Percentiles rank a stretch among this genome's conserved stretches.
These are phyloP conservation scores for Cryptococcus jaspeensis DNA, from an alignment of 1,284 basidiomycete genomes.

Conservation along the genomic window DNA sequence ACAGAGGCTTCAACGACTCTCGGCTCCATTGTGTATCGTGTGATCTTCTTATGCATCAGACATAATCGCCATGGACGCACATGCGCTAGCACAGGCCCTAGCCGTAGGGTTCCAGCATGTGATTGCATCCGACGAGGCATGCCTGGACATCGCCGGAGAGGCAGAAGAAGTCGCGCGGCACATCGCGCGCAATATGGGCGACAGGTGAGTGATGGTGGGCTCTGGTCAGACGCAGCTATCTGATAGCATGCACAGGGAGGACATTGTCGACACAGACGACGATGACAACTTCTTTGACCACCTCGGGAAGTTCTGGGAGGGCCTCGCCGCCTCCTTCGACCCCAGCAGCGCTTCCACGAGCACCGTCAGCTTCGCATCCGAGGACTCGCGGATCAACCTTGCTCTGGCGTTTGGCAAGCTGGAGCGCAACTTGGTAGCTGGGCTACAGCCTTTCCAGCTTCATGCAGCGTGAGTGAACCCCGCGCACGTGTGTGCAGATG, in stretches of 20 bases:
- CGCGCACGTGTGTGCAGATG: background rate
- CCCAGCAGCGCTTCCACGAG: slow-evolving; percentile 8
- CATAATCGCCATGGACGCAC: background rate
- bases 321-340: slow-evolving; percentile 17
- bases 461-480: slow-evolving; percentile 26
- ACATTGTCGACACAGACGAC: background rate
- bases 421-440: slow-evolving; percentile 45
- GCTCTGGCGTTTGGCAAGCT: slow-evolving; percentile 36
- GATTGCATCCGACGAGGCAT: slow-evolving; percentile 15
- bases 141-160: slow-evolving; percentile 13
- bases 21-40: too few species aligned
- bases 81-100: background rate
- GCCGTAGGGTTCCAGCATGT: background rate
- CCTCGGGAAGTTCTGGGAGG: slow-evolving; percentile 14
- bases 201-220: slow-evolving; percentile 19
- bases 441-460: slow-evolving; percentile 27
- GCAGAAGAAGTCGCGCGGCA: slow-evolving; percentile 26
- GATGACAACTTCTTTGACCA: slow-evolving; percentile 14
- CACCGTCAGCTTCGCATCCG: slow-evolving; percentile 10
- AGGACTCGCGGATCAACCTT: slow-evolving; percentile 25
- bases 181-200: slow-evolving; percentile 29
- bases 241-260: too few species aligned
- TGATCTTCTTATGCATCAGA: background rate
- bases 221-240: too few species aligned
- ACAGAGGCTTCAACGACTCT: too few species aligned